Evolutionary conservation across 2,329 filamentous ascomycete genomes (phyloP).

Genomic region (Neofusicoccum sp.): DNA sequence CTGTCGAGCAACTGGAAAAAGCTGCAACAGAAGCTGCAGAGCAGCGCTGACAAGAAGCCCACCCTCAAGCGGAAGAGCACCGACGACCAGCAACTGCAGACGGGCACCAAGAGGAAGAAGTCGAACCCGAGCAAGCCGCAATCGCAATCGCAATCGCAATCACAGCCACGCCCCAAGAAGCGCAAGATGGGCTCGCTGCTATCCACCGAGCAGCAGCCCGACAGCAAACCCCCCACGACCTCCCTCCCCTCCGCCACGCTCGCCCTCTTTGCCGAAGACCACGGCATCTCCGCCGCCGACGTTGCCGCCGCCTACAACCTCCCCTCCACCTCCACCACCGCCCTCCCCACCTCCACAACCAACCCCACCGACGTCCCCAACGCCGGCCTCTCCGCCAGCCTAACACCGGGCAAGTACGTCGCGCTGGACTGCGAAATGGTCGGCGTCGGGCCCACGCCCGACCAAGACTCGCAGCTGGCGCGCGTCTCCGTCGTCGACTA

Average conservation of each 20-base stretch:
- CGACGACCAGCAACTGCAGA: constrained; percentile 12
- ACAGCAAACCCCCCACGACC: constrained; percentile 47
- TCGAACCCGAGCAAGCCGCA: constrained; percentile 1
- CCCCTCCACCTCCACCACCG: constrained; percentile 49
- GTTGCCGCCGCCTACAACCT: constrained; percentile 56
- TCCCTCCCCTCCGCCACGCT: constrained; percentile 52
- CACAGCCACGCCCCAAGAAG: constrained; percentile 29
- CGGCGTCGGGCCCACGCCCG: constrained; percentile 66
- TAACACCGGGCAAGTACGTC: constrained; percentile 83
- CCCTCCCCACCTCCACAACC: constrained; percentile 44
- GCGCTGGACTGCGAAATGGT: constrained; percentile 99
- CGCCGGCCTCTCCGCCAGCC: constrained; percentile 46
- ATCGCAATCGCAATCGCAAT: constrained; percentile 21
- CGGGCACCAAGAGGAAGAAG: constrained; percentile 36
- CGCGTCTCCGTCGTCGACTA: constrained; percentile 91
- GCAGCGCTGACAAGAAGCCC: constrained; percentile 29
- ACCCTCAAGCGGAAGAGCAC: constrained; percentile 35
- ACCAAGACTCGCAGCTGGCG: constrained; percentile 73
- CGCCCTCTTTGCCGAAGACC: constrained; percentile 60
- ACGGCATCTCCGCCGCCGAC: constrained; percentile 60
- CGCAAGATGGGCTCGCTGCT: constrained; percentile 54
- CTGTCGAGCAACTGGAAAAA: constrained; percentile 71
- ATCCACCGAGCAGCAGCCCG: constrained; percentile 33
- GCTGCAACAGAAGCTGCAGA: constrained; percentile 59
- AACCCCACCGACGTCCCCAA: constrained; percentile 42